Evolutionary conservation across 2,329 filamentous ascomycete genomes (phyloP).

Genomic region (Scytalidium lignicola): DNA sequence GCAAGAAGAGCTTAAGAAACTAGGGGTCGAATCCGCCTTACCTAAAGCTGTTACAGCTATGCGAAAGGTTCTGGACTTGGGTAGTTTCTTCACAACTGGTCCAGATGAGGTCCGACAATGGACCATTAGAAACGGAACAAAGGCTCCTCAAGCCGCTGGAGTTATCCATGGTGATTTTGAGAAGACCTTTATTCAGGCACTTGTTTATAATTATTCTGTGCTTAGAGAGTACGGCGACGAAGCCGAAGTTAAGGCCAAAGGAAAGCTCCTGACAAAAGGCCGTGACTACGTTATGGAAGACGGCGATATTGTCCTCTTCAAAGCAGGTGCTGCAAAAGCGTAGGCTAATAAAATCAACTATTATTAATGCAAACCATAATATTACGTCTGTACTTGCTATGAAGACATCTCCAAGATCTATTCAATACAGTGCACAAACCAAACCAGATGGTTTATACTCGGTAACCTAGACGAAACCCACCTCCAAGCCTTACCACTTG

Average conservation of each 20-base stretch:
- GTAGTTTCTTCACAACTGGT: conserved; percentile 96
- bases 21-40: conserved; percentile 81
- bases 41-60: conserved; percentile 91
- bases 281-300: conserved; percentile 93
- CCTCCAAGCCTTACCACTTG: too few relatives aligned
- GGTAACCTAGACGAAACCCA: too few relatives aligned
- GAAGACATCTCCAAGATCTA: too few relatives aligned
- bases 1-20: conserved; percentile 79
- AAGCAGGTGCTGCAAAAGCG: conserved; percentile 27
- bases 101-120: conserved; percentile 96
- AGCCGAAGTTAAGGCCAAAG: conserved; percentile 81
- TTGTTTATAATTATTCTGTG: conserved; percentile 83
- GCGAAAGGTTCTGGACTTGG: conserved; percentile 84
- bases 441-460: too few relatives aligned
- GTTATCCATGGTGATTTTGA: conserved; percentile 98
- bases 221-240: conserved; percentile 89
- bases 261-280: conserved; percentile 97
- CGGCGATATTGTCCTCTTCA: conserved; percentile 44
- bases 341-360: conserved; percentile 15
- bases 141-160: conserved; percentile 95
- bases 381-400: background rate
- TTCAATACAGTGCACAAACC: too few relatives aligned
- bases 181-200: conserved; percentile 97
- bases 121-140: conserved; percentile 93
- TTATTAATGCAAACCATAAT: background rate